Evolutionary conservation across 805 yeast species (phyloP).

Genomic region (Millerozyma miso): DNA sequence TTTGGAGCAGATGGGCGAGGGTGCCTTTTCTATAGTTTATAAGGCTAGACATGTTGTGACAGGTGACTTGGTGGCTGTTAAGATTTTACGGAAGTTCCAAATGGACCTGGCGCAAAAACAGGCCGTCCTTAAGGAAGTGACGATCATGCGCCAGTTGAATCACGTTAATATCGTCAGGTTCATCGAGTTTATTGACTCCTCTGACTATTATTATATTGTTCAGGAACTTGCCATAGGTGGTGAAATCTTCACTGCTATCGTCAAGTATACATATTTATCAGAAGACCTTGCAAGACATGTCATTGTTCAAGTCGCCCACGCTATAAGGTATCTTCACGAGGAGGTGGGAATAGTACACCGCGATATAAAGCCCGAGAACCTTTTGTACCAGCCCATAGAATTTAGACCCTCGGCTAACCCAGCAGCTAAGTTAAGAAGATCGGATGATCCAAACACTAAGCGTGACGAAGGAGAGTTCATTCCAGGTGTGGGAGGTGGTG

Average conservation of each 20-base stretch:
- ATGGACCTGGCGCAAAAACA: constrained; percentile 58
- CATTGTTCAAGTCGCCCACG: constrained; percentile 58
- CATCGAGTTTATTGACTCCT: constrained; percentile 62
- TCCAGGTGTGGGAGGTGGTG: constrained; percentile 86
- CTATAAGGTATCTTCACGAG: constrained; percentile 66
- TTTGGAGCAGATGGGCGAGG: constrained; percentile 64
- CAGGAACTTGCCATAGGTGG: constrained; percentile 78
- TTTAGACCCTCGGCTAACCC: constrained; percentile 40
- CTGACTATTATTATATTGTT: constrained; percentile 58
- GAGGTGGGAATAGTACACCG: constrained; percentile 77
- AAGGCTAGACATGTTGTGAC: constrained; percentile 45
- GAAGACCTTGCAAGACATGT: constrained; percentile 64
- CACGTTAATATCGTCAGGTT: constrained; percentile 64
- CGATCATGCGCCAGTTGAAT: constrained; percentile 62
- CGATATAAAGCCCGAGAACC: constrained; percentile 79
- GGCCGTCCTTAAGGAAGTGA: constrained; percentile 76
- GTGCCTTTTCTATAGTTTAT: constrained; percentile 76
- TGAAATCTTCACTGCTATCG: constrained; percentile 67
- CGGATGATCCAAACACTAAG: constrained; percentile 68
- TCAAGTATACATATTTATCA: constrained; percentile 59
- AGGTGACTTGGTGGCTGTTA: constrained; percentile 46
- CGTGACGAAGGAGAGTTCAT: constrained; percentile 83
- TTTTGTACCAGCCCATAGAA: constrained; percentile 60
- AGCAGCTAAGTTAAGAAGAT: constrained; percentile 42
- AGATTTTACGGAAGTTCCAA: constrained; percentile 64